These are phyloP conservation scores for Wallacemonas sp. DNA, from an alignment of 208 protist genomes.

Conservation along the genomic window DNA sequence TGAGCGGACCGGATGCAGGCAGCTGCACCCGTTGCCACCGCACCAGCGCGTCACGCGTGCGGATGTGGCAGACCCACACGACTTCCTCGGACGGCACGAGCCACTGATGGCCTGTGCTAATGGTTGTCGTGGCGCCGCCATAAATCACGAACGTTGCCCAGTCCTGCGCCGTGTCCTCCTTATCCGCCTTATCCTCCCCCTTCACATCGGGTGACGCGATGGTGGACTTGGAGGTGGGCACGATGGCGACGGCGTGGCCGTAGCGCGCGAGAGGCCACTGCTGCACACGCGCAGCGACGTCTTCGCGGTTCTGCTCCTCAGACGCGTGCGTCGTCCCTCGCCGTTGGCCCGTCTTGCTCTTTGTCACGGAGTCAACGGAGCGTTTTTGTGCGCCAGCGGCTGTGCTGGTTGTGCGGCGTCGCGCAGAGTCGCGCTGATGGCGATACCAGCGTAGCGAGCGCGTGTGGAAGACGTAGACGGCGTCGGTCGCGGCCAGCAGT, in stretches of 20 bases:
- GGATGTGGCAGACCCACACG: conserved; percentile 53
- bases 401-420: no score
- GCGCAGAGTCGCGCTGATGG: conserved; percentile 4
- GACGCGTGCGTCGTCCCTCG: neutral
- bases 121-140: conserved; percentile 23
- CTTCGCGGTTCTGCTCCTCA: neutral
- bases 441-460: conserved; percentile 32
- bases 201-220: no score
- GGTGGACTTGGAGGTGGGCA: conserved; percentile 36
- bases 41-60: conserved; percentile 3
- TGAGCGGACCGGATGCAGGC: conserved; percentile 26
- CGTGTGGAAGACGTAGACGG: conserved; percentile 44
- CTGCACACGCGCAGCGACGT: conserved; percentile 3
- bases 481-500: conserved; percentile 26
- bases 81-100: conserved; percentile 44
- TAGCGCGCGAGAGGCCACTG: conserved; percentile 61
- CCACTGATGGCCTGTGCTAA: conserved; percentile 6
- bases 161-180: conserved; percentile 16
- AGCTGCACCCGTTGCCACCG: conserved; percentile 48
- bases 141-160: conserved; percentile 26
- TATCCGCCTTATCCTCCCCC: no score
- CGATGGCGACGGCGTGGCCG: conserved; percentile 39
- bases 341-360: neutral
- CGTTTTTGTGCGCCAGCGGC: no score
- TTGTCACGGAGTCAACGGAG: no score